Evolutionary conservation across 306 rosid species (phyloP).

Genomic region (Quercus robur): DNA sequence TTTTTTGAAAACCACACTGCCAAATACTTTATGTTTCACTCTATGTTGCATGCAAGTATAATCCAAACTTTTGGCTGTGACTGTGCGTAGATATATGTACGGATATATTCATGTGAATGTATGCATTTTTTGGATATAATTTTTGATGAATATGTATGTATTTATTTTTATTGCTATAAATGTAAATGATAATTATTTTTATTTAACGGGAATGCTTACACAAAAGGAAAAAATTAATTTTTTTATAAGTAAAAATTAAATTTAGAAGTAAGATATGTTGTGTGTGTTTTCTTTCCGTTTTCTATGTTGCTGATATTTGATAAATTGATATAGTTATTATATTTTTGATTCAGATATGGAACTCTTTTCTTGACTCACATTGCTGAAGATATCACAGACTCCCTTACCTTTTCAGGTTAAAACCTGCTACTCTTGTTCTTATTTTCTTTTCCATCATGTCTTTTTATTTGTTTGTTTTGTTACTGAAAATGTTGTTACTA

Average conservation of each 20-base stretch:
- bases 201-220: background rate
- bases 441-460: background rate
- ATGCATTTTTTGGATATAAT: background rate
- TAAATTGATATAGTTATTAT: constrained; percentile 18
- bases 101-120: background rate
- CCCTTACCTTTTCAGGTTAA: constrained; percentile 80
- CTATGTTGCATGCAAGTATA: background rate
- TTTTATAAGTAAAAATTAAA: background rate
- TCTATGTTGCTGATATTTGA: background rate
- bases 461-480: constrained; percentile 1
- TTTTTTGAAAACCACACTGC: background rate
- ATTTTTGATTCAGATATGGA: constrained; percentile 60
- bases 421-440: constrained; percentile 19
- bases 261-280: background rate
- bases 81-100: background rate
- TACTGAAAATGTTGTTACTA: constrained; percentile 12
- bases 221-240: background rate
- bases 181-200: background rate
- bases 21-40: background rate
- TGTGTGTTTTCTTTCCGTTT: background rate
- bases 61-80: background rate
- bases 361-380: constrained; percentile 84
- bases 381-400: constrained; percentile 73
- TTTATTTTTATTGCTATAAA: background rate
- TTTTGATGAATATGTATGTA: too few relatives aligned